These are phyloP conservation scores for Chlorella sorokiniana DNA, from an alignment of 139 green algal species.

Conservation along the genomic window DNA sequence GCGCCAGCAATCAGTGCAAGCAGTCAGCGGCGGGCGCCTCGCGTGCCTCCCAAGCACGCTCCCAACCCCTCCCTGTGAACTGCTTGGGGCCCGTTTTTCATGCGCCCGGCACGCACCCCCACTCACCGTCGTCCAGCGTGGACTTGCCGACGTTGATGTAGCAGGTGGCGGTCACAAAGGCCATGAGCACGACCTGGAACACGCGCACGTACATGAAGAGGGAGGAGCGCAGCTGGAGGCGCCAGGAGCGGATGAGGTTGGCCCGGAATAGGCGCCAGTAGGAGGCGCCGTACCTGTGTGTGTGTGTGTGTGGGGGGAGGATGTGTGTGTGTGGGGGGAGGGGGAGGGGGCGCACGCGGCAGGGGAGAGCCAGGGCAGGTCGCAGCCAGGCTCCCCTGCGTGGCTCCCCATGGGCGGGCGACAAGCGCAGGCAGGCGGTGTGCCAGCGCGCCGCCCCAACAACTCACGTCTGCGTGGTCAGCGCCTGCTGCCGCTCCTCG, in stretches of 20 bases:
- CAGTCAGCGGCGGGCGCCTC: not conserved
- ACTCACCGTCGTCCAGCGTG: constrained; percentile 22
- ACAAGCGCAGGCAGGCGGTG: too few relatives aligned
- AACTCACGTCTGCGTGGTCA: constrained; percentile 16
- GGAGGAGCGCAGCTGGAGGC: constrained; percentile 29
- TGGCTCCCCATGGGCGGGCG: too few relatives aligned
- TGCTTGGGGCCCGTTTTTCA: too few relatives aligned
- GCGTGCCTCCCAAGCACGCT: too few relatives aligned
- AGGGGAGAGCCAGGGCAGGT: not conserved
- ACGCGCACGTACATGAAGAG: constrained; percentile 39
- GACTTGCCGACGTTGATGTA: constrained; percentile 27
- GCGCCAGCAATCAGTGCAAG: not conserved
- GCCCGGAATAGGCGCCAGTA: constrained; percentile 19
- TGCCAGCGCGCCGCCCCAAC: too few relatives aligned
- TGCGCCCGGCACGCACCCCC: too few relatives aligned
- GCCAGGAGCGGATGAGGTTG: constrained; percentile 17
- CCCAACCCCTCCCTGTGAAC: too few relatives aligned
- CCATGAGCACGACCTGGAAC: constrained; percentile 34
- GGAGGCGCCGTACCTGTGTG: constrained; percentile 29
- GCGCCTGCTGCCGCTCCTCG: not conserved
- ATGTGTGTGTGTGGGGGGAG: not conserved
- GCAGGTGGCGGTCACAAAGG: constrained; percentile 19
- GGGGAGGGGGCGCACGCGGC: not conserved
- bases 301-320: not conserved
- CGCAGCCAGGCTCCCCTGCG: too few relatives aligned